Conservation (phyloP, 1,284 basidiomycete species). For the Afroboletus lepidellus region DNA sequence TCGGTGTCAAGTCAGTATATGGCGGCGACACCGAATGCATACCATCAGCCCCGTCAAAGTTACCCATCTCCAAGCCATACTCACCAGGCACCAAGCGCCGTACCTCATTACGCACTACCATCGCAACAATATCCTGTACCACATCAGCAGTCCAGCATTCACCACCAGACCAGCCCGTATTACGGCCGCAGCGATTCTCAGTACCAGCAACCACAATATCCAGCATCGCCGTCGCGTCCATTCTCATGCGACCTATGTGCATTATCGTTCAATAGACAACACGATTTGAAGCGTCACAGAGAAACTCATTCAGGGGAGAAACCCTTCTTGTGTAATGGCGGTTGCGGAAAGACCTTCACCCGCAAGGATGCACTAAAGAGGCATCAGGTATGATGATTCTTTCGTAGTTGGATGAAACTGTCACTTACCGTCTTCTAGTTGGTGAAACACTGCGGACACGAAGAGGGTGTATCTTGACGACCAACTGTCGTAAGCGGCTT, state of each 20-base stretch:
- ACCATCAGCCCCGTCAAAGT: conserved; percentile 29
- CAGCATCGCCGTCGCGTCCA: conserved; percentile 64
- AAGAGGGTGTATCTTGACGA: conserved; percentile 47
- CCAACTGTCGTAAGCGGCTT: conserved; percentile 21
- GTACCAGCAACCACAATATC: conserved; percentile 46
- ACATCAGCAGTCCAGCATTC: conserved; percentile 20
- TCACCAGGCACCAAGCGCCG: conserved; percentile 12
- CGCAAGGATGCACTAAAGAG: conserved; percentile 79
- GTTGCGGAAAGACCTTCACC: conserved; percentile 80
- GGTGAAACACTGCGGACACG: conserved; percentile 73
- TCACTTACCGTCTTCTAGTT: conserved; percentile 44
- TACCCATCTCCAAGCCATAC: conserved; percentile 29
- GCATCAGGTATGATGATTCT: conserved; percentile 57
- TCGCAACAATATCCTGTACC: conserved; percentile 28
- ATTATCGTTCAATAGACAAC: conserved; percentile 79
- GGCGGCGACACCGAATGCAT: conserved; percentile 18
- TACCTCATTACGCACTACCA: conserved; percentile 29
- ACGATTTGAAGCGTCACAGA: conserved; percentile 76
- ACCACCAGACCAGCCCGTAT: conserved; percentile 26
- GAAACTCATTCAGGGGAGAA: conserved; percentile 81
- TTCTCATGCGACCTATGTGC: conserved; percentile 77
- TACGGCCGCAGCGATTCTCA: conserved; percentile 28
- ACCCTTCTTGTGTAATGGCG: conserved; percentile 75
- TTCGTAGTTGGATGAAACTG: conserved; percentile 1
- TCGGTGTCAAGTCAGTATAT: conserved; percentile 24